Evolutionary conservation across 257 asterid species (phyloP).

Genomic region (Solanum bulbocastanum): DNA sequence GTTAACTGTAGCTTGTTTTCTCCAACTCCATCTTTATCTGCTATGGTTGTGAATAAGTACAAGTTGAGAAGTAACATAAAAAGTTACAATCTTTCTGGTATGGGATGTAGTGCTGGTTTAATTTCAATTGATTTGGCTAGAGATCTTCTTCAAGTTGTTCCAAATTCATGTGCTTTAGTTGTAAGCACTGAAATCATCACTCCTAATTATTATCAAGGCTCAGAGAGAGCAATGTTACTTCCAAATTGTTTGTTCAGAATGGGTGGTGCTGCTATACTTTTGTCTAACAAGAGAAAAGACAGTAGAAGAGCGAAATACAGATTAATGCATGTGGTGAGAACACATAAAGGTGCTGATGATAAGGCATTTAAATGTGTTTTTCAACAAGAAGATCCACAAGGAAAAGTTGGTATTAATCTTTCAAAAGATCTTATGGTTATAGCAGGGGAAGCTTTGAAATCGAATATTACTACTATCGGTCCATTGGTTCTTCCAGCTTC

Average conservation of each 20-base stretch:
- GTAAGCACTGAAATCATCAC: constrained; percentile 74
- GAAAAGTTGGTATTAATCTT: constrained; percentile 64
- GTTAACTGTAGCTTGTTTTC: constrained; percentile 81
- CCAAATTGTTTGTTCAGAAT: constrained; percentile 75
- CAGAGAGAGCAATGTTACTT: constrained; percentile 85
- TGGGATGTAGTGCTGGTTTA: constrained; percentile 88
- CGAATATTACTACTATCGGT: constrained; percentile 79
- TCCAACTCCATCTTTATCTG: constrained; percentile 77
- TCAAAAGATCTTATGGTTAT: constrained; percentile 82
- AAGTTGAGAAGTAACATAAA: constrained; percentile 61
- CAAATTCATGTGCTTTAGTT: constrained; percentile 54
- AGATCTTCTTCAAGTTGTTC: constrained; percentile 61
- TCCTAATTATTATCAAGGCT: constrained; percentile 70
- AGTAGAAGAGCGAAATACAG: constrained; percentile 49
- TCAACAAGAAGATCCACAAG: constrained; percentile 74
- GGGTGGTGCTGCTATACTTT: constrained; percentile 78
- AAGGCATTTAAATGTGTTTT: constrained; percentile 66
- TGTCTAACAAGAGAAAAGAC: constrained; percentile 61
- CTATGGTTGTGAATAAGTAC: constrained; percentile 73
- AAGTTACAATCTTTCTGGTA: constrained; percentile 71
- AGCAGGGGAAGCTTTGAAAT: constrained; percentile 81
- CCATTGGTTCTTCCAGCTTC: constrained; percentile 81
- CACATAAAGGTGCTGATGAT: constrained; percentile 82
- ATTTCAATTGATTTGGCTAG: constrained; percentile 70
- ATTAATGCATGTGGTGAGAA: constrained; percentile 69